A percentile compares a stretch with the other conserved stretches of the same genome.
Conservation (phyloP, 2,329 filamentous ascomycete species). For the Paraconiothyrium sp. region DNA sequence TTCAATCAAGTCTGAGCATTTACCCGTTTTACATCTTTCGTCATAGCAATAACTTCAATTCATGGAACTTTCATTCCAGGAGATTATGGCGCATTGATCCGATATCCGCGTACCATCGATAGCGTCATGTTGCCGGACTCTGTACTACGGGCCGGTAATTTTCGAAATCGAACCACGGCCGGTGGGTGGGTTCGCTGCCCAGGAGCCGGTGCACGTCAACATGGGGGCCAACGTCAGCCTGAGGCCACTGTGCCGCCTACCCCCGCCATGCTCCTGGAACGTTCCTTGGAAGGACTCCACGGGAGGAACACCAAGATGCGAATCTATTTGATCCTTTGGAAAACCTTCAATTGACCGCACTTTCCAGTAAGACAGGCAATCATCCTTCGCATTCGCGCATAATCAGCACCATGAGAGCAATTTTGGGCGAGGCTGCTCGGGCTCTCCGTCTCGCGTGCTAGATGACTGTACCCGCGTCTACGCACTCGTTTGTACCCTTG, state of each 20-base stretch:
- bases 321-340: conserved; percentile 14
- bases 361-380: background rate
- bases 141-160: background rate
- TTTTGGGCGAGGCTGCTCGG: conserved; percentile 6
- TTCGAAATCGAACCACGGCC: background rate
- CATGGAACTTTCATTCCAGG: background rate
- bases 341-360: conserved; percentile 12
- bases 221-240: conserved; percentile 11
- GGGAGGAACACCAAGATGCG: conserved; percentile 21
- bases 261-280: conserved; percentile 5
- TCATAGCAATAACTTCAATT: background rate
- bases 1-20: background rate
- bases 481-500: background rate
- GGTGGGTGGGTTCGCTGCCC: background rate
- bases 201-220: conserved; percentile 8
- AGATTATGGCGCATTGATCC: background rate
- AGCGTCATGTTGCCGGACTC: background rate
- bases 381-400: background rate
- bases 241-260: conserved; percentile 2
- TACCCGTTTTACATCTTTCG: conserved; percentile 4
- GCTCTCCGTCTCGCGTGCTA: background rate
- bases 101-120: background rate
- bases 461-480: background rate
- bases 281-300: conserved; percentile 3
- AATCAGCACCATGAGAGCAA: background rate